Percentiles rank a stretch among this genome's conserved stretches.
Evolutionary conservation across 495 filamentous ascomycete species (phyloP).

Genomic region (Astrothelium subdiscretum): DNA sequence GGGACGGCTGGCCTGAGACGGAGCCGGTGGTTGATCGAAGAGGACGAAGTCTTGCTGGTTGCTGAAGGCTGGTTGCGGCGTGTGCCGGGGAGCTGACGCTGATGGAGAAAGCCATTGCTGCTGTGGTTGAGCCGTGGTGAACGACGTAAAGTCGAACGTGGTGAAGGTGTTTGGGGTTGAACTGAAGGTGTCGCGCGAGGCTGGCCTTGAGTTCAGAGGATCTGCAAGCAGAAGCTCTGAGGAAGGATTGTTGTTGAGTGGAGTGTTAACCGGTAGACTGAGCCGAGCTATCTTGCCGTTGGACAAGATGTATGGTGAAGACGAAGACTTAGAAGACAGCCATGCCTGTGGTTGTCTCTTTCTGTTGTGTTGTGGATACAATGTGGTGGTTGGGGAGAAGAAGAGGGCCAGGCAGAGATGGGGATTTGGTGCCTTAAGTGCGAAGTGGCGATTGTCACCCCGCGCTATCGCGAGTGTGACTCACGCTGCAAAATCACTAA

Average conservation of each 20-base stretch:
- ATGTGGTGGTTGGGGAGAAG: slow-evolving; percentile 20
- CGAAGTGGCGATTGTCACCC: not conserved
- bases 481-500: not conserved
- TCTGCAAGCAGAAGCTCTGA: slow-evolving; percentile 34
- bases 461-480: slow-evolving; percentile 1
- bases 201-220: slow-evolving; percentile 47
- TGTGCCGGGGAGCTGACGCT: slow-evolving; percentile 30
- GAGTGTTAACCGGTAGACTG: slow-evolving; percentile 24
- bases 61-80: slow-evolving; percentile 26
- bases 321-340: slow-evolving; percentile 27
- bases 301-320: slow-evolving; percentile 31
- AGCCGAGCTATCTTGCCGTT: slow-evolving; percentile 41
- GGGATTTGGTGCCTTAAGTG: slow-evolving; percentile 10
- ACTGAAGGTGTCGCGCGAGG: slow-evolving; percentile 41
- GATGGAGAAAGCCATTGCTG: slow-evolving; percentile 53
- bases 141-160: slow-evolving; percentile 46
- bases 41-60: slow-evolving; percentile 33
- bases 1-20: slow-evolving; percentile 20
- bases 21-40: slow-evolving; percentile 24
- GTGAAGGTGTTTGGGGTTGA: slow-evolving; percentile 33
- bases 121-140: slow-evolving; percentile 53
- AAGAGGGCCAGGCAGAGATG: slow-evolving; percentile 14
- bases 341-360: slow-evolving; percentile 35
- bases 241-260: slow-evolving; percentile 26
- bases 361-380: slow-evolving; percentile 29